Base-by-base conservation (phyloP, 306 rosid genomes). In the Styphnolobium japonicum region DNA sequence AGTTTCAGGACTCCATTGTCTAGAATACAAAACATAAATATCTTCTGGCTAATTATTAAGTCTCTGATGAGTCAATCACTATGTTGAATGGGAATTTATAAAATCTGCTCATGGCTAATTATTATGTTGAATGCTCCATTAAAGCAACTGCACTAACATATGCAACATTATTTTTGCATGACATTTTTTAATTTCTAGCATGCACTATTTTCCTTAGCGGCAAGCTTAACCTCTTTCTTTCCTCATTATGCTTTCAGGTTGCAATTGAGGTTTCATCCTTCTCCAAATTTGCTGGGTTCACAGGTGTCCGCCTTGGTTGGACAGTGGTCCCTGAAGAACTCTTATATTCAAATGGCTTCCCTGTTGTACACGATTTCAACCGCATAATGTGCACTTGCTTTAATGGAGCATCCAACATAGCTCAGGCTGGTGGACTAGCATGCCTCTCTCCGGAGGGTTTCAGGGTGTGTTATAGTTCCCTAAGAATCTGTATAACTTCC, bases 281-380 rank as follows among this genome's bases (percentile, higher is more conserved):
- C 93, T 94, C 98, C 19, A 94, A 94, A 83, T 90, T 92, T 67
- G 92, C 98, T 0, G 97, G 98, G 10, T 92, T 94, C 88, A 92
- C 98, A 0, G 98, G 97, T 3, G 92, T 92, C 43, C 90, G 97
- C 15, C 98, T 94, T 48, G 97, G 96, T 27, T 94, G 94, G 96
- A 94, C 97, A 5, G 92, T 92, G 74, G 93, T 94, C 36, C 98
- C 96, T 4, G 90, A 90, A 66, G 96, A 92, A 82, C 80, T 92
- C 21, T 49, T 62, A 25, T 92, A 87, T 51, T 82, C 96, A 11
- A 89, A 94, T 31, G 97, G 97, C 37, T 90, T 87, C 84, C 97
- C 97, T 10, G 83, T 94, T 66, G 80, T 87, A 60, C 86, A 86
- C 18, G 94, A 94, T 84, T 94, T 81, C 71, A 85, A 94, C 78